A percentile compares a stretch with the other conserved stretches of the same genome.
Evolutionary conservation across 2,329 filamentous ascomycete genomes (phyloP).

Genomic region (Talaromyces sp.): DNA sequence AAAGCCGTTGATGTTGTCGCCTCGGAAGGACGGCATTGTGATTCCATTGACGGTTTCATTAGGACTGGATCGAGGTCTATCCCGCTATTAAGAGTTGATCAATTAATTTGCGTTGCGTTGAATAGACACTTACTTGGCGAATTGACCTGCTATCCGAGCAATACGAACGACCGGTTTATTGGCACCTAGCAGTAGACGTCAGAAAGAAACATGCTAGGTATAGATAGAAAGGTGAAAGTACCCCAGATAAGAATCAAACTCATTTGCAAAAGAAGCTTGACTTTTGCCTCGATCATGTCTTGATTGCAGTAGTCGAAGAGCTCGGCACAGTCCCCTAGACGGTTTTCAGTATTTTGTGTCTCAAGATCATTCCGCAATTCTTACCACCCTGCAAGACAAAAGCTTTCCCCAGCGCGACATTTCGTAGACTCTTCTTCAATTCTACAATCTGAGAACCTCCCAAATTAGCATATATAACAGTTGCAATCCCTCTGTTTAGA

Average conservation of each 20-base stretch:
- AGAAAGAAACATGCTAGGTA: constrained; percentile 22
- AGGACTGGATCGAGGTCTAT: constrained; percentile 71
- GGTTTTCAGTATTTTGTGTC: neutral
- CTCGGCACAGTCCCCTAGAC: constrained; percentile 74
- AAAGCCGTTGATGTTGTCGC: constrained; percentile 93
- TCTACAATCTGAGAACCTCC: constrained; percentile 56
- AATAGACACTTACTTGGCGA: constrained; percentile 61
- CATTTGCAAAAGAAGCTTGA: constrained; percentile 96
- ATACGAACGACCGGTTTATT: constrained; percentile 85
- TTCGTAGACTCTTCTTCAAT: constrained; percentile 70
- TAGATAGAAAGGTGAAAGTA: constrained; percentile 21
- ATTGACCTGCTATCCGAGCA: constrained; percentile 94
- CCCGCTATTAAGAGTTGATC: neutral
- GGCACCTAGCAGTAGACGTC: constrained; percentile 31
- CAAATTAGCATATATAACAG: neutral
- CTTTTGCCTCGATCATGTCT: constrained; percentile 86
- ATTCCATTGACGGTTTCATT: constrained; percentile 75
- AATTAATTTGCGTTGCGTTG: neutral
- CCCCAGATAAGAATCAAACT: constrained; percentile 90
- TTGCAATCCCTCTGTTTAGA: neutral
- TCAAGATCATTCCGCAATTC: constrained; percentile 5
- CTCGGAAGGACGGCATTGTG: constrained; percentile 83
- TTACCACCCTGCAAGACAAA: constrained; percentile 87
- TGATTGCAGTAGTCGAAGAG: constrained; percentile 95
- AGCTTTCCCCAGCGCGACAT: constrained; percentile 84